A percentile compares a stretch with the other conserved stretches of the same genome.
These are phyloP conservation scores for Calonectria fujianensis DNA, from an alignment of 2,329 filamentous ascomycete species.

Conservation along the genomic window DNA sequence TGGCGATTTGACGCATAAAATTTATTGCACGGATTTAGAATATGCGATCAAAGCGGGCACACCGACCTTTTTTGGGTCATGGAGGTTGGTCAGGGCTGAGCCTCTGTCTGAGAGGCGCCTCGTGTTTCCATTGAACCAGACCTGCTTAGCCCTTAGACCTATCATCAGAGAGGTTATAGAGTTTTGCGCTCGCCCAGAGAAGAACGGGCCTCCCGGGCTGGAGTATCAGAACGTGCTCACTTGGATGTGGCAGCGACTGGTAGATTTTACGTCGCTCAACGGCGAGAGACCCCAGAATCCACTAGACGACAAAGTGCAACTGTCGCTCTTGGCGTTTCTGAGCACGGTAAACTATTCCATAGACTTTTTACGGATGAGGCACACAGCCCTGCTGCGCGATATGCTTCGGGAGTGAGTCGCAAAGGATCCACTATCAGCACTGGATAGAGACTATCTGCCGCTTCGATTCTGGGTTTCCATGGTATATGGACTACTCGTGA, in stretches of 20 bases:
- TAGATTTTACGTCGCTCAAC: constrained; percentile 43
- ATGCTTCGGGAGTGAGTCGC: constrained; percentile 34
- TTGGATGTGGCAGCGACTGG: constrained; percentile 39
- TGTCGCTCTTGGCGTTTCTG: constrained; percentile 41
- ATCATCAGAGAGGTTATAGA: constrained; percentile 38
- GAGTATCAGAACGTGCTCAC: constrained; percentile 46
- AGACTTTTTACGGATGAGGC: constrained; percentile 24
- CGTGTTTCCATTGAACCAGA: constrained; percentile 35
- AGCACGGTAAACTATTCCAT: constrained; percentile 39
- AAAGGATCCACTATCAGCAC: neutral
- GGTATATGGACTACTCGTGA: constrained; percentile 37
- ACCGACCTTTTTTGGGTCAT: constrained; percentile 41
- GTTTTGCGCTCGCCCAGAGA: constrained; percentile 37
- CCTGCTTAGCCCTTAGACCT: constrained; percentile 12
- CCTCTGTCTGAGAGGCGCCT: constrained; percentile 16
- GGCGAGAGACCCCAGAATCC: constrained; percentile 33
- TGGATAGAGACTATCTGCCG: constrained; percentile 32
- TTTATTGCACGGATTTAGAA: constrained; percentile 44
- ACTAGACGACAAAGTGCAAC: constrained; percentile 43
- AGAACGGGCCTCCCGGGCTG: constrained; percentile 29
- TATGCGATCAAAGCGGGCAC: constrained; percentile 32
- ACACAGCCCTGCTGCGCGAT: constrained; percentile 33
- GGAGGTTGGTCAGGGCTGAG: constrained; percentile 27
- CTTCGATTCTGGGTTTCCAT: constrained; percentile 47
- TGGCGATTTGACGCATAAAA: constrained; percentile 43